A percentile compares a stretch with the other conserved stretches of the same genome.
phyloP scores from a whole-genome alignment of 441 rosid species.

The Metrosideros polymorpha region DNA sequence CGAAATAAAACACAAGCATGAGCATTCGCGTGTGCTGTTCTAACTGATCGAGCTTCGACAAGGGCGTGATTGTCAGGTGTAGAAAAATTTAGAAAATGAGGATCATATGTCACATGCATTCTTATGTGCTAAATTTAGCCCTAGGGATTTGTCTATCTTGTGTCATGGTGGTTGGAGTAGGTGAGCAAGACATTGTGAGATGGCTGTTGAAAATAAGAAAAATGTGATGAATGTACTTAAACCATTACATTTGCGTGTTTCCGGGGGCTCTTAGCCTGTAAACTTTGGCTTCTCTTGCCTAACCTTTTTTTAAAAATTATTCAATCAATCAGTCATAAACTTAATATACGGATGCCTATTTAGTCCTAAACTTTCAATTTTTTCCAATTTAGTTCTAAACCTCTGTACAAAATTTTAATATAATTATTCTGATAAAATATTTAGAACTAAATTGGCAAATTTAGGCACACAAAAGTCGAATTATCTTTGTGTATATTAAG shows the following conservation, averaged over 20 bases:
- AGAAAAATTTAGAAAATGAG: not conserved
- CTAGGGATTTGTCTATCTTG: not conserved
- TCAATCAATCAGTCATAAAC: not conserved
- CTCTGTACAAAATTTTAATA: too few relatives aligned
- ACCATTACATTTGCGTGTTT: not conserved
- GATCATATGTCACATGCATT: not conserved
- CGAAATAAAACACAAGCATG: not conserved
- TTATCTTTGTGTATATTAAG: not conserved
- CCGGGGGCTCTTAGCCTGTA: not conserved
- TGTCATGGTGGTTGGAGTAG: not conserved
- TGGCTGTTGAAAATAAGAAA: not conserved
- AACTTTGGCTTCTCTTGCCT: not conserved
- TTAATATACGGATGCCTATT: rapidly evolving
- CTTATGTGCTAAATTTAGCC: not conserved
- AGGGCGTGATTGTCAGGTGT: not conserved
- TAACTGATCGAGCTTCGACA: not conserved
- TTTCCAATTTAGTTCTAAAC: too few relatives aligned
- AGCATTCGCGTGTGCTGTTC: not conserved
- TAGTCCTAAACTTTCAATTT: too few relatives aligned
- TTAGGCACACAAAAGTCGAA: too few relatives aligned
- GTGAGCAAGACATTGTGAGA: not conserved
- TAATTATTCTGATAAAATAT: too few relatives aligned
- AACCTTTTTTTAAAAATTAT: not conserved
- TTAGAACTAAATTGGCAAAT: too few relatives aligned
- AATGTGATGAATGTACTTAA: not conserved